Conservation (phyloP, 805 yeast species). For the Blastobotrys terrestris region DNA sequence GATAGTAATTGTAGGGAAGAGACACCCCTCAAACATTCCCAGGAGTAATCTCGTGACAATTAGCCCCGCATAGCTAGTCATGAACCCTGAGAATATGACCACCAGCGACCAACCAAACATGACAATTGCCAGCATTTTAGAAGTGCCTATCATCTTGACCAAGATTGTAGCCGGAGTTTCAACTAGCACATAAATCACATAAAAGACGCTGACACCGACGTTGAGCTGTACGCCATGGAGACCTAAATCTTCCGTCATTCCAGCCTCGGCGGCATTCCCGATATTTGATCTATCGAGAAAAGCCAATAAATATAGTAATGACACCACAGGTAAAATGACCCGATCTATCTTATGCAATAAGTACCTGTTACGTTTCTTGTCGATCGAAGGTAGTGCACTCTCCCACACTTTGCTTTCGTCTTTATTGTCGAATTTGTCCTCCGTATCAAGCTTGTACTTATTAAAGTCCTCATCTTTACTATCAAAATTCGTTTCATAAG, state of each 20-base stretch:
- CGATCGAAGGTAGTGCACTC: not conserved
- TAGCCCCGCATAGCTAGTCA: conserved; percentile 21
- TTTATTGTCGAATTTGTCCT: not conserved
- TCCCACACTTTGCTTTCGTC: not conserved
- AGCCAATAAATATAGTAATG: conserved; percentile 34
- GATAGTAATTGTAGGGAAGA: conserved; percentile 38
- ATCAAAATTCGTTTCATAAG: too few species aligned
- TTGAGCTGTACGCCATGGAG: conserved; percentile 1
- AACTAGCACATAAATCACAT: conserved; percentile 40
- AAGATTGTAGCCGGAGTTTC: conserved; percentile 34
- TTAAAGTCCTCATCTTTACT: too few species aligned
- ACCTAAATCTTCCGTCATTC: conserved; percentile 34
- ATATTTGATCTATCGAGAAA: conserved; percentile 43
- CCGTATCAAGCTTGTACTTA: too few species aligned
- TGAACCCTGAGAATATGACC: conserved; percentile 11
- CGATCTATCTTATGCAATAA: not conserved
- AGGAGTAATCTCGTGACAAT: conserved; percentile 33
- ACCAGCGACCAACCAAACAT: conserved; percentile 8
- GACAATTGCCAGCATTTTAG: not conserved
- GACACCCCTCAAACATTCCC: conserved; percentile 37
- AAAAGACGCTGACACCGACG: conserved; percentile 39
- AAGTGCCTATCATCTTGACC: conserved; percentile 17
- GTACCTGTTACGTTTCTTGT: not conserved
- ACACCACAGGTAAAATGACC: not conserved
- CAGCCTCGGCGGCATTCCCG: conserved; percentile 44